Percentiles rank a stretch among this genome's conserved stretches.
Conservation (phyloP, 148 eudicot genomes). For the Simmondsia chinensis region DNA sequence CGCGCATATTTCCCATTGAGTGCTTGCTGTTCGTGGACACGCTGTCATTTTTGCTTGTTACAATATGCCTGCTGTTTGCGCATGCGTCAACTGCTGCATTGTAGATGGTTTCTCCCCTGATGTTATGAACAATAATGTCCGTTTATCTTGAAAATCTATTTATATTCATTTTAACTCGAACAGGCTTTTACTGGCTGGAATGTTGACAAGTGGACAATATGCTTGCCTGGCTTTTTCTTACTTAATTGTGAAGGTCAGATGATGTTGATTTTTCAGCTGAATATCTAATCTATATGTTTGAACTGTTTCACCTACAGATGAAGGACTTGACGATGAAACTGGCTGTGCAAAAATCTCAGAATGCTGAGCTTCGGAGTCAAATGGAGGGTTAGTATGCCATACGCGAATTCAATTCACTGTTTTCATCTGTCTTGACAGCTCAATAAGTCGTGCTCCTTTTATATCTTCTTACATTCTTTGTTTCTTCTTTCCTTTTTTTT, state of each 20-base stretch:
- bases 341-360: conserved; percentile 80
- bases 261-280: not conserved
- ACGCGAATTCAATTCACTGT: not conserved
- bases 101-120: no score
- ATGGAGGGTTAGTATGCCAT: conserved; percentile 60
- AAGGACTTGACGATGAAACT: conserved; percentile 86
- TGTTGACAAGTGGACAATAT: no score
- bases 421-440: not conserved
- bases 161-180: no score
- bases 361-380: conserved; percentile 76
- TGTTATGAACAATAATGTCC: no score
- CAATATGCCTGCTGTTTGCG: no score
- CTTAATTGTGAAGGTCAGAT: not conserved
- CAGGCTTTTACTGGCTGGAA: no score
- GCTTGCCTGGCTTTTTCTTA: no score
- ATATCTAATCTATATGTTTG: not conserved
- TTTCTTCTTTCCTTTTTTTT: not conserved
- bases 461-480: no score
- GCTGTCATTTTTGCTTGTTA: no score
- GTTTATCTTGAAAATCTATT: no score
- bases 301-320: conserved; percentile 40
- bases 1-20: no score
- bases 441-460: not conserved
- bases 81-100: no score
- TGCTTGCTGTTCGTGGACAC: not conserved